Conservation (phyloP, 2,329 filamentous ascomycete genomes). For the Ophiocordyceps robertsii region DNA sequence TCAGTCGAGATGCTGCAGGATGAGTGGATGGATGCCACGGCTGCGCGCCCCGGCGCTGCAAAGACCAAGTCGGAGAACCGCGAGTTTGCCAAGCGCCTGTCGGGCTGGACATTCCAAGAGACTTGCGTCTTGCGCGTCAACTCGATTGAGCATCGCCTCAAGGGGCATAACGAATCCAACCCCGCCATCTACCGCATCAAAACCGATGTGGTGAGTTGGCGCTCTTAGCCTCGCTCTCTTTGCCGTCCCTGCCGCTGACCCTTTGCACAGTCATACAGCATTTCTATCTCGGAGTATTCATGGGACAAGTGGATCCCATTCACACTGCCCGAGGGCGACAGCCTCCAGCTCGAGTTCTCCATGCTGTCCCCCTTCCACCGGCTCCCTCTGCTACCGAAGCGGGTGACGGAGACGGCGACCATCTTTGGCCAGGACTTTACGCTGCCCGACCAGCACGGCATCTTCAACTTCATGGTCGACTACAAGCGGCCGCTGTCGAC, state of each 20-base stretch:
- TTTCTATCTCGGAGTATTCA: conserved; percentile 77
- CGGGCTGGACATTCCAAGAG: conserved; percentile 96
- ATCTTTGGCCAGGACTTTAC: conserved; percentile 65
- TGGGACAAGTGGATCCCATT: conserved; percentile 67
- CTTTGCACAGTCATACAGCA: conserved; percentile 55
- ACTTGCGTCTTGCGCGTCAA: conserved; percentile 78
- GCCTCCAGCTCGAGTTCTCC: conserved; percentile 87
- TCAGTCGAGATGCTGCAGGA: conserved; percentile 80
- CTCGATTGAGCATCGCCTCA: conserved; percentile 62
- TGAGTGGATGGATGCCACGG: conserved; percentile 74
- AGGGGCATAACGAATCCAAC: conserved; percentile 50
- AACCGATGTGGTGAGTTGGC: conserved; percentile 77
- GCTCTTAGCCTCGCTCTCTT: neutral
- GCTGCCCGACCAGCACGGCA: conserved; percentile 92
- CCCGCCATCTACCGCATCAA: conserved; percentile 89
- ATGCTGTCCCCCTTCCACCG: conserved; percentile 98
- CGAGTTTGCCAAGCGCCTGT: conserved; percentile 71
- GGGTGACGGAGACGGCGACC: conserved; percentile 50
- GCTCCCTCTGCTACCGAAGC: conserved; percentile 49
- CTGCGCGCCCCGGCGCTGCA: conserved; percentile 43
- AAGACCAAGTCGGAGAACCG: conserved; percentile 59
- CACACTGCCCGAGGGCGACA: conserved; percentile 53
- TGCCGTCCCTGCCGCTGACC: conserved; percentile 5
- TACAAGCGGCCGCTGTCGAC: conserved; percentile 92
- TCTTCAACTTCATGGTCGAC: conserved; percentile 97